A percentile compares a stretch with the other conserved stretches of the same genome.
Conservation (phyloP, 495 filamentous ascomycete genomes). For the Talaromyces nanjingensis region DNA sequence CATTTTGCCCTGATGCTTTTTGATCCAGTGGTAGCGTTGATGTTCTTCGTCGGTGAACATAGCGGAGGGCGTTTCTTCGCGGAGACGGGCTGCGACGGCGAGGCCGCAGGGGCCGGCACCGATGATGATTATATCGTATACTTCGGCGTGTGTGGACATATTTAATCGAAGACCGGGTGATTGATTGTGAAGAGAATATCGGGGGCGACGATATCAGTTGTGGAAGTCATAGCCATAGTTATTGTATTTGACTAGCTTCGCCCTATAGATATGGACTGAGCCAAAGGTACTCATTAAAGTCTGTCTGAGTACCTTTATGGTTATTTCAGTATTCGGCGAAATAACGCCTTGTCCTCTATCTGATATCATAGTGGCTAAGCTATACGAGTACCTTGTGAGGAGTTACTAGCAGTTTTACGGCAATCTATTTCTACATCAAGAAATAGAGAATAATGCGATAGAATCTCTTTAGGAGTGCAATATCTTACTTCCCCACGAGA, state of each 20-base stretch:
- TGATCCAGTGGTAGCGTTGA: constrained; percentile 58
- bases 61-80: constrained; percentile 53
- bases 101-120: constrained; percentile 59
- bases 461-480: no score
- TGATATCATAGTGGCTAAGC: background rate
- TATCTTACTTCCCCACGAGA: no score
- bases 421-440: background rate
- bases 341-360: background rate
- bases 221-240: background rate
- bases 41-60: constrained; percentile 63
- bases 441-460: background rate
- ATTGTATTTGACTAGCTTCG: background rate
- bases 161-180: background rate
- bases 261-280: background rate
- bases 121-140: constrained; percentile 54
- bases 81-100: constrained; percentile 51
- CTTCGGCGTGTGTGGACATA: constrained; percentile 12
- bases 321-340: no score
- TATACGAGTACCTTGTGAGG: background rate
- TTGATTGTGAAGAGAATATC: background rate
- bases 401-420: background rate
- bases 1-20: constrained; percentile 42
- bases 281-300: background rate
- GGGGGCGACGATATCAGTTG: background rate
- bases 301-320: background rate